Percentiles rank a stretch among this genome's conserved stretches.
Evolutionary conservation across 495 filamentous ascomycete species (phyloP).

Genomic region (Mytilinidion resinicola): DNA sequence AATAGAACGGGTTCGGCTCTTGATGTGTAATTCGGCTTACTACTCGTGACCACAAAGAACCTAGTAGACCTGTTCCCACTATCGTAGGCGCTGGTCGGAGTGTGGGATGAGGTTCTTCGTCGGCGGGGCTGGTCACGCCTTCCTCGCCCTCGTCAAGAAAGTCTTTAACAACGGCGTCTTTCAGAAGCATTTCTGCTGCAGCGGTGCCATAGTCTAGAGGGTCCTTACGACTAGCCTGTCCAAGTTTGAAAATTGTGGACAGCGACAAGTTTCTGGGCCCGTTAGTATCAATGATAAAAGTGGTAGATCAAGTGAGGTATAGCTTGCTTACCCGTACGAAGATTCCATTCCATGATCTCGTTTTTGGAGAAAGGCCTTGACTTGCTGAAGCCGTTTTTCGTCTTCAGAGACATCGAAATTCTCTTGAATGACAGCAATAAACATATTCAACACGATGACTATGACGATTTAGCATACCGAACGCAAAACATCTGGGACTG

Average conservation of each 20-base stretch:
- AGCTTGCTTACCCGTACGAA: slow-evolving; percentile 27
- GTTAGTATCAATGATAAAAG: not conserved
- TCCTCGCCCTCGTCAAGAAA: slow-evolving; percentile 72
- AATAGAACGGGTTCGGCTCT: slow-evolving; percentile 95
- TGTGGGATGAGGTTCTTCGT: slow-evolving; percentile 16
- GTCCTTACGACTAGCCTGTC: slow-evolving; percentile 63
- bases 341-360: slow-evolving; percentile 65
- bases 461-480: slow-evolving; percentile 1
- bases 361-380: slow-evolving; percentile 85
- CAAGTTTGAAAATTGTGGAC: slow-evolving; percentile 79
- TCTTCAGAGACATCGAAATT: slow-evolving; percentile 99
- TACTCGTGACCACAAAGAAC: slow-evolving; percentile 52
- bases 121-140: not conserved
- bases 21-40: slow-evolving; percentile 48
- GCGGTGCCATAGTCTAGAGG: slow-evolving; percentile 83
- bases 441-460: slow-evolving; percentile 97
- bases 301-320: not conserved
- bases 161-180: slow-evolving; percentile 88
- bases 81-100: slow-evolving; percentile 29
- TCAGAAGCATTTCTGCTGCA: slow-evolving; percentile 88
- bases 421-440: slow-evolving; percentile 99
- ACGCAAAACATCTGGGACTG: not conserved
- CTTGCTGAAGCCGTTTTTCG: slow-evolving; percentile 93
- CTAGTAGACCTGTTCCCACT: slow-evolving; percentile 39
- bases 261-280: slow-evolving; percentile 65